These are phyloP conservation scores for Clathrospora elynae DNA, from an alignment of 2,329 filamentous ascomycete genomes.

Conservation along the genomic window DNA sequence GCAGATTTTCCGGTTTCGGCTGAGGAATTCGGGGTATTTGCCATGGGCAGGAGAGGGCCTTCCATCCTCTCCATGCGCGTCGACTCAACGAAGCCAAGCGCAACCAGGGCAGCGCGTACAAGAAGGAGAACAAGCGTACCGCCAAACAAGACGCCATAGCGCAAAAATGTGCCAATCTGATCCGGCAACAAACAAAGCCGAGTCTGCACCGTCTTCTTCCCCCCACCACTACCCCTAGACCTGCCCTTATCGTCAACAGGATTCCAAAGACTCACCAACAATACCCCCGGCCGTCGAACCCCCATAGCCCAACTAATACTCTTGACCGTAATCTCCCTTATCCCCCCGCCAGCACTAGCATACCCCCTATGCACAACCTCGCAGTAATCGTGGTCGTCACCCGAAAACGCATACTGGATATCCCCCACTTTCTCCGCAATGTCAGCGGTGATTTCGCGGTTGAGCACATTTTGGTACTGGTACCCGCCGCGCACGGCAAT, in stretches of 20 bases:
- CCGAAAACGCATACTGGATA: slow-evolving; percentile 85
- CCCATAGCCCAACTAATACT: slow-evolving; percentile 97
- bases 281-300: slow-evolving; percentile 81
- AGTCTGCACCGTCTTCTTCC: slow-evolving; percentile 72
- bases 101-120: slow-evolving; percentile 51
- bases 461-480: slow-evolving; percentile 96
- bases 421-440: slow-evolving; percentile 80
- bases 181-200: slow-evolving; percentile 90
- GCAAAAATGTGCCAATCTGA: slow-evolving; percentile 81
- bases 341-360: slow-evolving; percentile 61
- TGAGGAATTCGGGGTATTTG: slow-evolving; percentile 21
- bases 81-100: slow-evolving; percentile 26
- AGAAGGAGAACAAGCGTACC: slow-evolving; percentile 58
- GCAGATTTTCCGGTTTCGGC: slow-evolving; percentile 37
- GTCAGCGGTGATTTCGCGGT: slow-evolving; percentile 72
- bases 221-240: slow-evolving; percentile 49
- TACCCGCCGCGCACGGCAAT: slow-evolving; percentile 80
- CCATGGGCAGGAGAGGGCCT: slow-evolving; percentile 39
- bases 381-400: slow-evolving; percentile 98
- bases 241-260: slow-evolving; percentile 67
- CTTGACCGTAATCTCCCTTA: slow-evolving; percentile 89
- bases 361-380: slow-evolving; percentile 78
- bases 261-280: slow-evolving; percentile 90
- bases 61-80: slow-evolving; percentile 4
- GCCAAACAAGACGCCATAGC: slow-evolving; percentile 69